Evolutionary conservation across 495 filamentous ascomycete genomes (phyloP), one percentile per base, ranked within the genome.

Genomic region (Lichenothelia convexa): DNA sequence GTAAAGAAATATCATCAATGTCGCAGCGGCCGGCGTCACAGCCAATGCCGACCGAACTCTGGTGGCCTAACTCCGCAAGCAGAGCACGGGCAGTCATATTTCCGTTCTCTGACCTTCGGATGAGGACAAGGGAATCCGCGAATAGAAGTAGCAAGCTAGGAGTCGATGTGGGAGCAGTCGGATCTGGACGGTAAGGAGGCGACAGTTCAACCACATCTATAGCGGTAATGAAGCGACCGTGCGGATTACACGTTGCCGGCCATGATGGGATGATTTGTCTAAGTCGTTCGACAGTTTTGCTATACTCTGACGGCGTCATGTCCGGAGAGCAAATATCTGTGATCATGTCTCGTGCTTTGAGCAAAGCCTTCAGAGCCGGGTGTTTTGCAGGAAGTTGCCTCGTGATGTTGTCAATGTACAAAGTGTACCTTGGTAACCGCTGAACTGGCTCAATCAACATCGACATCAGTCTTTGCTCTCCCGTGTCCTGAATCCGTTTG

Each of bases 381-480:
- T 95, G 84, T 7, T 78, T 72, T 26, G 80, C 65, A 5, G 87
- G 85, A 7, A 99, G 65, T 43, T 73, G 77, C 42, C 73, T 71
- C 35, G 82, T 67, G 55, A 99, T 94, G 43, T 87, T 86, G 58
- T 95, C 91, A 43, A 99, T 93, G 45, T 94, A 74, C 5, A 99
- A 62, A 50, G 78, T 93, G 54, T 99, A 99, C 4, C 89, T 79
- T 26, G 89, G 89, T 35, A 99, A 66, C 18, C 89, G 68, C 54
- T 99, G 89, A 6, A 99, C 85, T 1, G 89, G 89, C 56, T 99
- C 89, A 56, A 95, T 95, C 30, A 95, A 64, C 35, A 86, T 64
- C n/a, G 86, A 93, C 26, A 83, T 81, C 21, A 99, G 63, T 38
- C 72, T 65, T 47, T 99, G 91, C 51, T 99, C 89, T 26, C 89